phyloP scores from a whole-genome alignment of 1,284 basidiomycete genomes.

The Rhodotorula sp. region DNA sequence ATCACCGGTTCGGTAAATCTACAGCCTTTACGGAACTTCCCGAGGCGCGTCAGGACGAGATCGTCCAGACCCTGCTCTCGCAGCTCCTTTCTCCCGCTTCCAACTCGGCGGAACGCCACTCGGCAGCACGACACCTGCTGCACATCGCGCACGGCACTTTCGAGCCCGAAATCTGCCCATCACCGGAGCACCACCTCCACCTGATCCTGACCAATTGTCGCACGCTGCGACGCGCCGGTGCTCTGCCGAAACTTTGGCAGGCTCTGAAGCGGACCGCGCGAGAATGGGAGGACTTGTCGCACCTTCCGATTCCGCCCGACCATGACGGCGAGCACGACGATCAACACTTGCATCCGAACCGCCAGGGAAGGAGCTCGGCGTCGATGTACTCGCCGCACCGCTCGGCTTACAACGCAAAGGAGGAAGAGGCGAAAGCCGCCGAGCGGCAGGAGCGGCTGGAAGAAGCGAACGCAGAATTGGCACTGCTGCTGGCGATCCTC shows the following conservation, averaged over 20 bases:
- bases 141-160: slow-evolving; percentile 93
- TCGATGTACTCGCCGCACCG: not conserved
- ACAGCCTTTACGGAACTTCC: slow-evolving; percentile 29
- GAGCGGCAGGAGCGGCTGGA: slow-evolving; percentile 77
- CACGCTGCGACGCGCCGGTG: slow-evolving; percentile 77
- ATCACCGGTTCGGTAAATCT: not conserved
- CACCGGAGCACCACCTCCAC: slow-evolving; percentile 88
- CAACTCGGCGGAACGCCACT: slow-evolving; percentile 61
- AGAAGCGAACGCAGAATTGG: slow-evolving; percentile 84
- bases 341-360: not conserved
- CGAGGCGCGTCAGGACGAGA: slow-evolving; percentile 11
- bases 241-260: slow-evolving; percentile 75
- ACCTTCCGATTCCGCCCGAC: not conserved
- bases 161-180: slow-evolving; percentile 68
- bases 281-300: slow-evolving; percentile 76
- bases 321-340: slow-evolving; percentile 2
- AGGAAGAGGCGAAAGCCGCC: slow-evolving; percentile 24
- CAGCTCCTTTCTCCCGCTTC: slow-evolving; percentile 78
- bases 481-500: slow-evolving; percentile 84
- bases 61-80: slow-evolving; percentile 76
- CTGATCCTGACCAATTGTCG: slow-evolving; percentile 95
- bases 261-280: slow-evolving; percentile 85
- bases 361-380: not conserved
- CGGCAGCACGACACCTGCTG: slow-evolving; percentile 78
- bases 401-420: not conserved